Base-by-base conservation (phyloP, 345 rosid species). In the Citrus inodora region DNA sequence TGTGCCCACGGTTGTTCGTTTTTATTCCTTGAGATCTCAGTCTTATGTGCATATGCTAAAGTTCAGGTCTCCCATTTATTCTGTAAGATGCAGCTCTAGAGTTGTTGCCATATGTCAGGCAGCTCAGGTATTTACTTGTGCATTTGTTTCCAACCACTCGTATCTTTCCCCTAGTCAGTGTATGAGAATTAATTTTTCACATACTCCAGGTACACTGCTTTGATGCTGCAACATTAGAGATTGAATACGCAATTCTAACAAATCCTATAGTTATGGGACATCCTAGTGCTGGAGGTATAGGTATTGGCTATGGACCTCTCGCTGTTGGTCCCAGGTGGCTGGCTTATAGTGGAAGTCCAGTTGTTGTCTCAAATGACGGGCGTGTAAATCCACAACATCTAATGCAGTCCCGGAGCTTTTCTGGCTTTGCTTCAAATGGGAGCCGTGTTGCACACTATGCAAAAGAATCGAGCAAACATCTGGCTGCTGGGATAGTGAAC, bases 291-390 rank as follows among this genome's bases (percentile, higher is more conserved):
- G 96, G 90, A 74, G 92, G 92, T 77, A 79, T 87, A 76, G 92
- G 92, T 77, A 79, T 87, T 80, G 99, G 98, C 75, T 91, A 87
- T 76, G 98, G 99, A 33, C 98, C 99, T 73, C 91, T 96, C 77
- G 99, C 97, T 0, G 97, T 96, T 82, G 98, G 97, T 77, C 90
- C 95, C 56, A 86, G 99, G 79, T 96, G 98, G 99, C 83, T 96
- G 85, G 98, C 99, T 67, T 96, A 93, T 63, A 92, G 97, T 67
- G 98, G 95, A 78, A 90, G 82, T 83, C 91, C 93, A 37, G 89
- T 90, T 77, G 79, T 74, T 37, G 81, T 76, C 53, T 83, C 93
- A 48, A 85, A 84, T 80, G 74, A 89, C 21, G 87, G 90, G 35
- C 86, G 86, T 73, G 89, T 90, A 51, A 89, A 84, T 71, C 91